phyloP scores from a whole-genome alignment of 2,329 filamentous ascomycete species.

The Aspergillus amoenus region DNA sequence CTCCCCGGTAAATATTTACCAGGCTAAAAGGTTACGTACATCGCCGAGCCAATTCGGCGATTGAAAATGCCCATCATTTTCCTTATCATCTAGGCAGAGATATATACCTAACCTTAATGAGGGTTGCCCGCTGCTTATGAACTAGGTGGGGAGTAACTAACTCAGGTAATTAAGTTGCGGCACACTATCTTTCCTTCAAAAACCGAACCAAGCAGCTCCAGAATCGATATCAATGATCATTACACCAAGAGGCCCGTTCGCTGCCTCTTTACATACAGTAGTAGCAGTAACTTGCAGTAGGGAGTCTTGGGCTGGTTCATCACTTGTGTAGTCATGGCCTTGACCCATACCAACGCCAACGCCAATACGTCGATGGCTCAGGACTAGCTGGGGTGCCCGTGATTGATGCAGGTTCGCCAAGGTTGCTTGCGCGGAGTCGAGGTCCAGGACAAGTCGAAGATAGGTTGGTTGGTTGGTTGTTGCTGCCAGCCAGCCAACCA shows the following conservation, averaged over 20 bases:
- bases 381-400: background rate
- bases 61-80: too few relatives aligned
- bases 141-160: too few relatives aligned
- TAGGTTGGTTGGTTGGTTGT: too few relatives aligned
- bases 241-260: conserved; percentile 2
- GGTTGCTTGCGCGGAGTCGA: background rate
- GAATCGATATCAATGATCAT: background rate
- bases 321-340: too few relatives aligned
- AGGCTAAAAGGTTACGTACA: too few relatives aligned
- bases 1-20: too few relatives aligned
- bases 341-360: too few relatives aligned
- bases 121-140: background rate
- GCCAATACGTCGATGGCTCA: too few relatives aligned
- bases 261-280: background rate
- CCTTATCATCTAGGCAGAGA: background rate
- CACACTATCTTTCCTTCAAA: background rate
- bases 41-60: too few relatives aligned
- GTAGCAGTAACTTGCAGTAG: background rate
- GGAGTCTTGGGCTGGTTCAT: background rate
- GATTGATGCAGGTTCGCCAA: conserved; percentile 10
- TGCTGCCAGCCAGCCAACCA: too few relatives aligned
- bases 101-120: background rate
- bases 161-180: too few relatives aligned
- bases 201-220: conserved; percentile 2
- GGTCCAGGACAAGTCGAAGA: too few relatives aligned